Percentiles rank a stretch among this genome's conserved stretches.
Evolutionary conservation across 2,329 filamentous ascomycete species (phyloP).

Genomic region (Aphanoascus verrucosus): DNA sequence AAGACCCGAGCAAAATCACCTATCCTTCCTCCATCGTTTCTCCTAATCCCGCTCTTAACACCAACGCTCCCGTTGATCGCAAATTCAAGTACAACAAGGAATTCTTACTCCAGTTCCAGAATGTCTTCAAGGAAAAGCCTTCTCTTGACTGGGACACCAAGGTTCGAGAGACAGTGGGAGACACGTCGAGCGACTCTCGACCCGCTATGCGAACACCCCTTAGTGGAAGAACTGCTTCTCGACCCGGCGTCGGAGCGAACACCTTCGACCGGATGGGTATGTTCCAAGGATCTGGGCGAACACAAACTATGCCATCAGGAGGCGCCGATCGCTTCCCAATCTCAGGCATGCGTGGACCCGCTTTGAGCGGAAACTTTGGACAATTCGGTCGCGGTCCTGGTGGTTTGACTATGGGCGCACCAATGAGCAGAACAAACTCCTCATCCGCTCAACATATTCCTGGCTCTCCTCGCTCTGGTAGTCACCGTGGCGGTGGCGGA

Average conservation of each 20-base stretch:
- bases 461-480: constrained; percentile 60
- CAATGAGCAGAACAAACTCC: constrained; percentile 55
- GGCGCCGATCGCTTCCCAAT: constrained; percentile 59
- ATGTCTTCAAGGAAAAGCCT: constrained; percentile 92
- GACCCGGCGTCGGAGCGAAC: constrained; percentile 33
- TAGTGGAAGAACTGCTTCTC: constrained; percentile 6
- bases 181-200: constrained; percentile 52
- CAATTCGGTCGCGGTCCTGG: constrained; percentile 50
- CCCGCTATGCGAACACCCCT: constrained; percentile 23
- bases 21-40: constrained; percentile 79
- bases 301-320: constrained; percentile 58
- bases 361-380: constrained; percentile 45
- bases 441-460: constrained; percentile 48
- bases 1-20: constrained; percentile 62
- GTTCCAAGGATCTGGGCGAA: constrained; percentile 43
- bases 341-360: constrained; percentile 41
- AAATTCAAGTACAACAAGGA: constrained; percentile 94
- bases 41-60: constrained; percentile 84
- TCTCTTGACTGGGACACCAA: constrained; percentile 86
- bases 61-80: constrained; percentile 55
- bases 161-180: constrained; percentile 74
- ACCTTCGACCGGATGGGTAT: constrained; percentile 56
- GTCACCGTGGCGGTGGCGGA: constrained; percentile 47
- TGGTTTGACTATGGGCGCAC: constrained; percentile 51
- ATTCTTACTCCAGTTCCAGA: constrained; percentile 93